phyloP scores from a whole-genome alignment of 306 rosid genomes.

The Elaeagnus macrophylla region DNA sequence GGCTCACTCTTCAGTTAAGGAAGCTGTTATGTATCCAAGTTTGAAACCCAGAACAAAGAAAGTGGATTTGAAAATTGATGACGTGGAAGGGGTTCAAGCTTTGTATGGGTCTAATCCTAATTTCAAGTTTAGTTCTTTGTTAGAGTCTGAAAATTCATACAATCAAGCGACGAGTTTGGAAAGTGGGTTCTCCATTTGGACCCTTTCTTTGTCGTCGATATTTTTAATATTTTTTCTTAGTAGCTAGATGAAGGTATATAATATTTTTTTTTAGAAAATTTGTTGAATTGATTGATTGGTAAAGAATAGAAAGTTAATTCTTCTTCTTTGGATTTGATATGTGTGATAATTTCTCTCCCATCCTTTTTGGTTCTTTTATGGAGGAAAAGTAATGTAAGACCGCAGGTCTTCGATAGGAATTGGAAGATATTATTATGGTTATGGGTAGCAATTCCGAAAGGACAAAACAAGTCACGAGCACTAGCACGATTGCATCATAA shows the following conservation, averaged over 20 bases:
- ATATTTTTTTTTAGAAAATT: background rate
- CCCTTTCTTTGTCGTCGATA: constrained; percentile 13
- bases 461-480: no score
- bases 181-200: constrained; percentile 18
- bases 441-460: no score
- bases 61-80: constrained; percentile 64
- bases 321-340: background rate
- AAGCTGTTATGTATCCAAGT: constrained; percentile 87
- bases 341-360: background rate
- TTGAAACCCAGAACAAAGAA: constrained; percentile 65
- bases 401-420: background rate
- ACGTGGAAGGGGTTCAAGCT: constrained; percentile 81
- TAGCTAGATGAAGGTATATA: background rate
- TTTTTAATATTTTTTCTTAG: constrained; percentile 21
- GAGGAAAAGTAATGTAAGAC: background rate
- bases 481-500: no score
- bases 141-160: constrained; percentile 41
- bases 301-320: constrained; percentile 1
- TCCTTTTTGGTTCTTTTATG: background rate
- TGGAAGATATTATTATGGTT: no score
- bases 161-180: constrained; percentile 27
- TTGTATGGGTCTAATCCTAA: constrained; percentile 86
- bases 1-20: constrained; percentile 65
- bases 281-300: background rate
- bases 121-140: constrained; percentile 41